phyloP scores from a whole-genome alignment of 495 filamentous ascomycete species.

The Penicillium canescens region DNA sequence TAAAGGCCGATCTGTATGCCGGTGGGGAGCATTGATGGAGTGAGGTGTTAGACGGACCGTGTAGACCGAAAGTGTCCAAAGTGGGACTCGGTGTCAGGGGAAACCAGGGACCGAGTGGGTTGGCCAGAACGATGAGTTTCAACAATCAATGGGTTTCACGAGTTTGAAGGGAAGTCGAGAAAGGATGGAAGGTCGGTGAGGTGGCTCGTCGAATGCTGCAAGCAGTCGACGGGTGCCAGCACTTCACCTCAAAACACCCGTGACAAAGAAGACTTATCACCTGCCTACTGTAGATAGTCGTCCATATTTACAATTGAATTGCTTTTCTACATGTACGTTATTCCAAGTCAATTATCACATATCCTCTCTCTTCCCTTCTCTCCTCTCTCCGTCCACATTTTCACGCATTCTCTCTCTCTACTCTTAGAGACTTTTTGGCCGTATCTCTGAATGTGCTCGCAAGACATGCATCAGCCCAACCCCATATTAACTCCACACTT shows the following conservation, averaged over 20 bases:
- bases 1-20: constrained; percentile 28
- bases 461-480: no score
- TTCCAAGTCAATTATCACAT: no score
- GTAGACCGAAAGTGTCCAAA: constrained; percentile 32
- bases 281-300: no score
- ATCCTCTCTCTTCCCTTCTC: no score
- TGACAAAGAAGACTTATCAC: no score
- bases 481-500: no score
- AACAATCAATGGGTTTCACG: background rate
- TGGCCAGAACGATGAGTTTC: constrained; percentile 6
- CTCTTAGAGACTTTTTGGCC: background rate
- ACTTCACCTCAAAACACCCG: background rate
- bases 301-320: no score
- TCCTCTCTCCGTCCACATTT: no score
- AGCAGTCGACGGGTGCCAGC: no score
- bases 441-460: background rate
- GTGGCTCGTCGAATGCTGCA: constrained; percentile 18
- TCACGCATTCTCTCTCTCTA: background rate
- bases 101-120: constrained; percentile 28
- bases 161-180: background rate
- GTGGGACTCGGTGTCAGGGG: constrained; percentile 37
- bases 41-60: constrained; percentile 23
- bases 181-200: constrained; percentile 10
- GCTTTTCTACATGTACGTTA: no score
- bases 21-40: constrained; percentile 25